phyloP scores from a whole-genome alignment of 176 grass and related monocot species.

The Tuctoria greenei region DNA sequence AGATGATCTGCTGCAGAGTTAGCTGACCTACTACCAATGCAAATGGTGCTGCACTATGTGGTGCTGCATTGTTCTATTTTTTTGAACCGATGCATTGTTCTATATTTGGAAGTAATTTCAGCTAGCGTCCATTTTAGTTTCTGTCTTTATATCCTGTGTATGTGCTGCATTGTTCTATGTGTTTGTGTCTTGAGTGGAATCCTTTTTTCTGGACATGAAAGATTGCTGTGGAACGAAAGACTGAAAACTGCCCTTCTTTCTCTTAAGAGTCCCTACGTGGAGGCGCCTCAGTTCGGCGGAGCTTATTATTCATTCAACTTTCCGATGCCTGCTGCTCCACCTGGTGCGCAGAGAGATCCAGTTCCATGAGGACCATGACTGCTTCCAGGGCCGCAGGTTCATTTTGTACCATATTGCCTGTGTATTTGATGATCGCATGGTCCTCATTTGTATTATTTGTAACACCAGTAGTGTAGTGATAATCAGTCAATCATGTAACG shows the following conservation, averaged over 20 bases:
- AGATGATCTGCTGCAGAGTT: not conserved
- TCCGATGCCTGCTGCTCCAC: conserved; percentile 86
- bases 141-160: not conserved
- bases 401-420: conserved; percentile 47
- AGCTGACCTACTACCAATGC: not conserved
- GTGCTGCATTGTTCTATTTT: not conserved
- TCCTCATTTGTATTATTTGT: conserved; percentile 39
- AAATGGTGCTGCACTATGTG: not conserved
- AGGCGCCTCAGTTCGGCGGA: conserved; percentile 68
- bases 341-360: conserved; percentile 68
- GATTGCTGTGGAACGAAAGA: not conserved
- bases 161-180: too few species aligned
- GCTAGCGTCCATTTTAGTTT: not conserved
- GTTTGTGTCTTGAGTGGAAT: not conserved
- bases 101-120: not conserved
- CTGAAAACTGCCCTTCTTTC: conserved; percentile 14
- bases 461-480: conserved; percentile 25
- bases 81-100: not conserved
- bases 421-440: conserved; percentile 32
- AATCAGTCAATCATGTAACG: conserved; percentile 33
- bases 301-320: conserved; percentile 44
- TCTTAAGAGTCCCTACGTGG: conserved; percentile 91
- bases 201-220: not conserved
- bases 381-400: not conserved
- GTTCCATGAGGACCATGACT: conserved; percentile 41